Conservation (phyloP, 1,284 basidiomycete species). For the Apiotrichum domesticum region DNA sequence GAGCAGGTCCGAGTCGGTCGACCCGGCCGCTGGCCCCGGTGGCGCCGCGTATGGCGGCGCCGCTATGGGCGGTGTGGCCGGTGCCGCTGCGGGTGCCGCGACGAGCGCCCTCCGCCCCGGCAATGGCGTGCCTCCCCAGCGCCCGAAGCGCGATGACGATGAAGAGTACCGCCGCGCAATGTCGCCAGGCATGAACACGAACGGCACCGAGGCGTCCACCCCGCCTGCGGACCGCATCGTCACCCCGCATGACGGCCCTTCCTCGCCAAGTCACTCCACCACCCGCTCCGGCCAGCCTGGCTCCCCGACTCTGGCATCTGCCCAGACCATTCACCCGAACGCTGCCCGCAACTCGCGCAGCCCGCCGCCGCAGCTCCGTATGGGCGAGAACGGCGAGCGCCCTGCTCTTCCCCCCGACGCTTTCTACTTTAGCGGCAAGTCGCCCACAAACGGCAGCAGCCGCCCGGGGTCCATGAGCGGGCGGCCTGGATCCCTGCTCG, state of each 20-base stretch:
- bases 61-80: slow-evolving; percentile 44
- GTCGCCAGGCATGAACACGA: slow-evolving; percentile 33
- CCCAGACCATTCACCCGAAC: slow-evolving; percentile 22
- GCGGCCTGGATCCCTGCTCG: slow-evolving; percentile 9
- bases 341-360: slow-evolving; percentile 23
- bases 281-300: background rate
- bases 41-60: slow-evolving; percentile 55
- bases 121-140: slow-evolving; percentile 53
- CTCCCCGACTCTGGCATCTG: slow-evolving; percentile 2
- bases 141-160: slow-evolving; percentile 63
- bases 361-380: slow-evolving; percentile 35
- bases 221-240: slow-evolving; percentile 11
- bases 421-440: slow-evolving; percentile 55
- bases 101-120: slow-evolving; percentile 51
- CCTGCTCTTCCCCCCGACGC: slow-evolving; percentile 52
- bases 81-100: slow-evolving; percentile 57
- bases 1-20: slow-evolving; percentile 18
- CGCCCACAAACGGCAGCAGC: slow-evolving; percentile 50
- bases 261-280: slow-evolving; percentile 23
- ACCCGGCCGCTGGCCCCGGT: slow-evolving; percentile 1
- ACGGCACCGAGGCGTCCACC: slow-evolving; percentile 7
- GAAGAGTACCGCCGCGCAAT: slow-evolving; percentile 49
- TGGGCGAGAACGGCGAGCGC: slow-evolving; percentile 28
- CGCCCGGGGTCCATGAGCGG: slow-evolving; percentile 49
- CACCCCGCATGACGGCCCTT: slow-evolving; percentile 19